Base-by-base conservation (phyloP, 2,329 filamentous ascomycete genomes). In the Ceratocystis smalleyi region DNA sequence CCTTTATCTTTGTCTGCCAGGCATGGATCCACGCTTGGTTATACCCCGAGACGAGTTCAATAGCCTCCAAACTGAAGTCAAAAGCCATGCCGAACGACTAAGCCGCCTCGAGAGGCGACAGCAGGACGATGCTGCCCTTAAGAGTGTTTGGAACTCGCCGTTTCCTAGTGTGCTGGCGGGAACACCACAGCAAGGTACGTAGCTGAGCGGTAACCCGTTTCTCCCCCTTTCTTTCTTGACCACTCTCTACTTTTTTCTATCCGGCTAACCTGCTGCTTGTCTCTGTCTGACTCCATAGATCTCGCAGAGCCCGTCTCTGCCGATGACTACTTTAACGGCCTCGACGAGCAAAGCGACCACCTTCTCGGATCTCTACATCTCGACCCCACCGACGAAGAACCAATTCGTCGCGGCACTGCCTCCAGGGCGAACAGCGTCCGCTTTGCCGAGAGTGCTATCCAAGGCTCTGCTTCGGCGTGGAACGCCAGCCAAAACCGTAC, bases 391-490 rank as follows among this genome's bases (percentile, higher is more conserved):
- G 91, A 96, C 67, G 91, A 97, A 68, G 88, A 91, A 71, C 88
- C 88, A 40, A 85, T 90, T 65, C 84, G 90, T 45, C 83, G 92
- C 68, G 89, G 94, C 63, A 89, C 89, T 22, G 87, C 90, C 19
- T 99, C 94, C 19, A 83, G 94, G 69, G 92, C 94, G 59, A 97
- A 97, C 73, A 97, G 94, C 72, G 94, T 99, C 69, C 88, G 94
- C 45, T 99, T 99, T 71, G 94, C 97, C 72, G 92, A 97, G 73
- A 96, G 90, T 71, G 91, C 92, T 15, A 84, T 96, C 69, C 91
- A 96, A 70, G 88, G 89, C 59, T 91, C 83, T 8, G 88, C 89
- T 59, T 91, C 83, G 7, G 82, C 91, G 73, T 95, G 94, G 83
- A 86, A 86, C 47, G 76, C 77, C 47, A 76, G 77, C 45, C 84